These are phyloP conservation scores for Populus hybrid DNA, from an alignment of 441 rosid genomes.

Conservation along the genomic window DNA sequence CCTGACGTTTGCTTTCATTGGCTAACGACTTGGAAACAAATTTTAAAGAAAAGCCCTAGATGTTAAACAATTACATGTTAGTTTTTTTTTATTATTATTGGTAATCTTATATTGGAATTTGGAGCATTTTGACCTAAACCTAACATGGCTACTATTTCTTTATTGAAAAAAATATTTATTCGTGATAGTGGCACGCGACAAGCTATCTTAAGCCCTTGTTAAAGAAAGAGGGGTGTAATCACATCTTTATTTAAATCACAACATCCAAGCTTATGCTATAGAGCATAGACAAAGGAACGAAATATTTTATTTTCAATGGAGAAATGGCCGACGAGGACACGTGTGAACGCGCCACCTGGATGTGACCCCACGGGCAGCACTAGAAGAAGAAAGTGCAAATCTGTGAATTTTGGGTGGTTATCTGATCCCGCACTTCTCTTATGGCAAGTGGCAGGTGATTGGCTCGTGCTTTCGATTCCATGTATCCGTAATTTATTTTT, in stretches of 20 bases:
- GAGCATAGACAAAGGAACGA: constrained; percentile 1
- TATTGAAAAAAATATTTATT: neutral
- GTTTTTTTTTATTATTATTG: neutral
- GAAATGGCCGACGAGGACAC: constrained; percentile 8
- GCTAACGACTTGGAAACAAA: neutral
- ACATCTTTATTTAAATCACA: constrained; percentile 22
- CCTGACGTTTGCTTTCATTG: neutral
- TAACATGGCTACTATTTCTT: constrained; percentile 23
- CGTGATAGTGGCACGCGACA: constrained; percentile 27
- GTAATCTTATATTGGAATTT: constrained; percentile 8
- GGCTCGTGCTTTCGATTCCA: too few relatives aligned
- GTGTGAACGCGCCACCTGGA: constrained; percentile 28
- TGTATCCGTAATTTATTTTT: too few relatives aligned
- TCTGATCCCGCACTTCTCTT: too few relatives aligned
- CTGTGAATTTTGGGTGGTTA: too few relatives aligned
- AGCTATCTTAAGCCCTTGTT: constrained; percentile 15
- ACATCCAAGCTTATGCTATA: constrained; percentile 26
- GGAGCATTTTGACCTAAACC: constrained; percentile 41
- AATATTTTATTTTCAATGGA: too few relatives aligned
- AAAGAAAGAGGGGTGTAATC: neutral
- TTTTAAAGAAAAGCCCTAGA: neutral
- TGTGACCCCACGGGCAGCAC: constrained; percentile 21
- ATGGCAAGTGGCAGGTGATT: too few relatives aligned
- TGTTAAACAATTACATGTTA: neutral
- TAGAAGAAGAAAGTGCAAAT: neutral